Evolutionary conservation across 129 eudicot species (phyloP).

Genomic region (Chrysanthemum lavandulifolium): DNA sequence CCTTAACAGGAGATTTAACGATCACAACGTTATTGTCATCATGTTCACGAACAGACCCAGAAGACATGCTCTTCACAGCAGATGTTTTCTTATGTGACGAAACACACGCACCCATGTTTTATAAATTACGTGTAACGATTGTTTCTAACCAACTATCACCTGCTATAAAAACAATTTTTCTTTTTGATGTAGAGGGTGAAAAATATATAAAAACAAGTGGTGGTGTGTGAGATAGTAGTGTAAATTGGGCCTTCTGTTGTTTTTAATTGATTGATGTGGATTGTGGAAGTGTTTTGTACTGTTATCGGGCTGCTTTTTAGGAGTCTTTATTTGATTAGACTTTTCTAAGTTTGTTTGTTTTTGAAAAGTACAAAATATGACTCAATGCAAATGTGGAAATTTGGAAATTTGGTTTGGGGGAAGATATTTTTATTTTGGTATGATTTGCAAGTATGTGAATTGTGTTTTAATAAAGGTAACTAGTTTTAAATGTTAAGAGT

Average conservation of each 20-base stretch:
- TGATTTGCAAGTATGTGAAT: too few species aligned
- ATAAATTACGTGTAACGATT: background rate
- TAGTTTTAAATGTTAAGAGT: too few species aligned
- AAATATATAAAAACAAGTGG: background rate
- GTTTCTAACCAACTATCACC: constrained; percentile 28
- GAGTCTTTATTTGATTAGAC: background rate
- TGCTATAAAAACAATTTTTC: background rate
- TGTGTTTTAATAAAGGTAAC: too few species aligned
- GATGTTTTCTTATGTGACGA: constrained; percentile 24
- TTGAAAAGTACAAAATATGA: background rate
- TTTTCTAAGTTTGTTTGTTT: background rate
- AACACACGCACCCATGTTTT: constrained; percentile 33
- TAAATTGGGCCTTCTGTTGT: background rate
- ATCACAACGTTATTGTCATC: constrained; percentile 4
- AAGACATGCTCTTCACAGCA: constrained; percentile 16
- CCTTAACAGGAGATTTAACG: constrained; percentile 15
- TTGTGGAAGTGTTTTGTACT: background rate
- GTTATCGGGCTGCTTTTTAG: background rate
- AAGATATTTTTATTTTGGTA: background rate
- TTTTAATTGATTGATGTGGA: background rate
- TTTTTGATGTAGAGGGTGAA: background rate
- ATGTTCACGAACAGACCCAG: constrained; percentile 14
- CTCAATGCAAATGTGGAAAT: too few species aligned
- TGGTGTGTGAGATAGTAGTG: background rate
- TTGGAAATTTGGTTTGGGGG: too few species aligned